A percentile compares a stretch with the other conserved stretches of the same genome.
Evolutionary conservation across 2,329 filamentous ascomycete species (phyloP).

Genomic region (Xylariaceae sp.): DNA sequence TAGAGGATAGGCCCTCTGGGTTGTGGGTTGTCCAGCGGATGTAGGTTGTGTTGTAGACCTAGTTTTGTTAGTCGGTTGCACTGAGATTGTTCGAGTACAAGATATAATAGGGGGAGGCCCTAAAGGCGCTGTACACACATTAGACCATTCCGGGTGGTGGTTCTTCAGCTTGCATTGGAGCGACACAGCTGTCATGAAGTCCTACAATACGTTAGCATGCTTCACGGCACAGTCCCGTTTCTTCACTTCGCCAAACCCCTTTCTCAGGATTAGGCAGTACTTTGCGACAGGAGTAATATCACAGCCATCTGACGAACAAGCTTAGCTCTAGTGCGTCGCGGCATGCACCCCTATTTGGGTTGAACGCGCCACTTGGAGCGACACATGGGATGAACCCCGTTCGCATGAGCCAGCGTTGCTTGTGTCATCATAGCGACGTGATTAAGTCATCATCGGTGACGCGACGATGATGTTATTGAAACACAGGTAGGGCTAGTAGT

Average conservation of each 20-base stretch:
- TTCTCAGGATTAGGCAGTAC: too few species aligned
- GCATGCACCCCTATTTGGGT: constrained; percentile 14
- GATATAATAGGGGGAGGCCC: too few species aligned
- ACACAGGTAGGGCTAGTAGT: not conserved
- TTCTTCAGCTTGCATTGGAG: constrained; percentile 61
- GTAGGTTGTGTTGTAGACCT: constrained; percentile 66
- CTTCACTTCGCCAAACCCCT: too few species aligned
- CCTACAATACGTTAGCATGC: constrained; percentile 39
- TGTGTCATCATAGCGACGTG: constrained; percentile 11
- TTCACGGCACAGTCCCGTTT: not conserved
- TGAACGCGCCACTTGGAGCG: constrained; percentile 13
- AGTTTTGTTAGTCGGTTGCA: not conserved
- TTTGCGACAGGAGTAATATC: too few species aligned
- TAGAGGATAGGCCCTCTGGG: constrained; percentile 58
- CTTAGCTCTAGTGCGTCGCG: constrained; percentile 14
- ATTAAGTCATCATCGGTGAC: constrained; percentile 6
- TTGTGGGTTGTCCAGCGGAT: constrained; percentile 70
- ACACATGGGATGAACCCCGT: constrained; percentile 11
- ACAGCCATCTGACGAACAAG: too few species aligned
- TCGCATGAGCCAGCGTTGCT: constrained; percentile 6
- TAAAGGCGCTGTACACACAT: constrained; percentile 42
- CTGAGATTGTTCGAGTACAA: too few species aligned
- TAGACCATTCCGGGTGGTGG: constrained; percentile 74
- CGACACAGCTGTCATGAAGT: constrained; percentile 70
- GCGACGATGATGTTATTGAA: constrained; percentile 8